A percentile compares a stretch with the other conserved stretches of the same genome.
These are phyloP conservation scores for Dothideomycetes sp. DNA, from an alignment of 2,329 filamentous ascomycete species.

Conservation along the genomic window DNA sequence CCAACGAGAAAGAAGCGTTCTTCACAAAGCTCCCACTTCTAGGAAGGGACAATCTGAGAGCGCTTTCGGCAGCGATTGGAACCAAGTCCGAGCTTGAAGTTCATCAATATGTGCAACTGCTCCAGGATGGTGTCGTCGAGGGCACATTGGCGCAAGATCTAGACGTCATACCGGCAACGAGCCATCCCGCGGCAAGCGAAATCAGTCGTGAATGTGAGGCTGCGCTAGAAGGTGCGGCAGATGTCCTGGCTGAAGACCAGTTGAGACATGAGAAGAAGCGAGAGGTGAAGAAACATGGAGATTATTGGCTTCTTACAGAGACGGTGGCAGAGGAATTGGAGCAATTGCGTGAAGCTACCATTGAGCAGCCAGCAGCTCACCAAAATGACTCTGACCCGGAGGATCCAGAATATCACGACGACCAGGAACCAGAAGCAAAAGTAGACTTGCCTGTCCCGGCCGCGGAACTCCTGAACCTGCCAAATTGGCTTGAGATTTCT, in stretches of 20 bases:
- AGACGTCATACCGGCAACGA: constrained; percentile 34
- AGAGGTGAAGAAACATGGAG: constrained; percentile 51
- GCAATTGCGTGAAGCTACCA: constrained; percentile 4
- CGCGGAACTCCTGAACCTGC: constrained; percentile 46
- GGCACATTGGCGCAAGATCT: constrained; percentile 22
- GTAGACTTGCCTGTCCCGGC: constrained; percentile 30
- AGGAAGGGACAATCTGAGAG: constrained; percentile 50
- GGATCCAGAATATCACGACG: neutral
- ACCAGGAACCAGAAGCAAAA: neutral
- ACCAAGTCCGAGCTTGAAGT: constrained; percentile 70
- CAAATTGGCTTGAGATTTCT: constrained; percentile 53
- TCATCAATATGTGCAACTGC: constrained; percentile 53
- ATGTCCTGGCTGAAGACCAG: constrained; percentile 53
- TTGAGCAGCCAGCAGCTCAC: too few relatives aligned
- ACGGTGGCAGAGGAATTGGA: constrained; percentile 24
- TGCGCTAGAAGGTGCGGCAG: constrained; percentile 57
- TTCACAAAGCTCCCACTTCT: constrained; percentile 55
- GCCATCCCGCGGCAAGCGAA: constrained; percentile 64
- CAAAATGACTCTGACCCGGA: too few relatives aligned
- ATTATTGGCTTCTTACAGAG: constrained; percentile 53
- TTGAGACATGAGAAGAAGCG: constrained; percentile 49
- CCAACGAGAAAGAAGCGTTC: constrained; percentile 58
- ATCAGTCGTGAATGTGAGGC: constrained; percentile 54
- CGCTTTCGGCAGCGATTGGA: constrained; percentile 51
- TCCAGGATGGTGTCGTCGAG: constrained; percentile 41